Conservation (phyloP, 257 asterid genomes). For the Eustoma russellianum region DNA sequence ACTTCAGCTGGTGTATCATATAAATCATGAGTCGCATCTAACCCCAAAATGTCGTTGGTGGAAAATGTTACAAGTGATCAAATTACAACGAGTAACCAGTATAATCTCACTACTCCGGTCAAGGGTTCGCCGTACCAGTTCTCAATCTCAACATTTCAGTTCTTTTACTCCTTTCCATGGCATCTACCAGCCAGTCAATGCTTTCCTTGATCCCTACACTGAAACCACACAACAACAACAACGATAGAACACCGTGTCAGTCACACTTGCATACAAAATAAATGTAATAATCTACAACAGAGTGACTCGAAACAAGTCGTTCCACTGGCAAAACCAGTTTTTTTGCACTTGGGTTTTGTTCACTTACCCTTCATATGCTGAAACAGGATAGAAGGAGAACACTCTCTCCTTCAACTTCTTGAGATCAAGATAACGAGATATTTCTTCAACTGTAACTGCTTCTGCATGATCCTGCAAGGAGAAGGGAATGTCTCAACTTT, state of each 20-base stretch:
- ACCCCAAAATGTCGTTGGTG: no score
- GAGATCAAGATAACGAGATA: slow-evolving; percentile 61
- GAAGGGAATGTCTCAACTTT: no score
- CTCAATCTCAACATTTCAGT: slow-evolving; percentile 43
- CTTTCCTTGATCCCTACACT: slow-evolving; percentile 75
- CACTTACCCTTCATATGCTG: slow-evolving; percentile 63
- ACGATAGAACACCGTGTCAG: no score
- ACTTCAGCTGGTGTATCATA: no score
- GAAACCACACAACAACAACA: slow-evolving; percentile 12
- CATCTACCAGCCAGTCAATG: slow-evolving; percentile 72
- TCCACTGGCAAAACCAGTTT: no score
- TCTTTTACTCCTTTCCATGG: slow-evolving; percentile 82
- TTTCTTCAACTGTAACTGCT: slow-evolving; percentile 65
- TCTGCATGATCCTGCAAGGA: slow-evolving; percentile 54
- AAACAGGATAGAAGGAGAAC: slow-evolving; percentile 54
- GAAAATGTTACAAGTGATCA: no score
- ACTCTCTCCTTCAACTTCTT: slow-evolving; percentile 66
- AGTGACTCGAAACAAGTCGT: no score
- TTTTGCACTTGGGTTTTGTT: no score
- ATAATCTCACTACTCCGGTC: not conserved
- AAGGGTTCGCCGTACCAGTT: slow-evolving; percentile 22
- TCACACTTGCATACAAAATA: no score
- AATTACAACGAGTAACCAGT: not conserved
- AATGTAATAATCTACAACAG: no score
- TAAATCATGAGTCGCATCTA: no score